phyloP scores from a whole-genome alignment of 192 early-diverging fungal genomes.

The Cladochytrium replicatum region DNA sequence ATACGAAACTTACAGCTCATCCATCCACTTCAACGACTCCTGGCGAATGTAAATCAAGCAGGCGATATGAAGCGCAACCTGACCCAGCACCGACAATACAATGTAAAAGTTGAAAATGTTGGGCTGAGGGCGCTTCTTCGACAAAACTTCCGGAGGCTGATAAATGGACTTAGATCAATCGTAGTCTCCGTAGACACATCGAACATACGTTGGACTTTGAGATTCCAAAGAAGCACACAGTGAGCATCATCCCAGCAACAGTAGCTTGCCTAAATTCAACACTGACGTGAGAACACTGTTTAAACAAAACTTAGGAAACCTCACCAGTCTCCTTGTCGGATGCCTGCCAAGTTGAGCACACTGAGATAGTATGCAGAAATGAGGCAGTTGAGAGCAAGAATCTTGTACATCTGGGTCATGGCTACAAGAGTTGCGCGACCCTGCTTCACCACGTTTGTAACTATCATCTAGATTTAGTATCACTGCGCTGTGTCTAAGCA shows the following conservation, averaged over 20 bases:
- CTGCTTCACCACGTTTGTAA: slow-evolving; percentile 90
- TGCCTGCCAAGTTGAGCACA: slow-evolving; percentile 94
- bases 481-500: slow-evolving; percentile 17
- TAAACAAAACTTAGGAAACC: slow-evolving; percentile 35
- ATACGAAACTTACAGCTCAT: slow-evolving; percentile 40
- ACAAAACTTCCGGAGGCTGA: slow-evolving; percentile 75
- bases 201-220: slow-evolving; percentile 71
- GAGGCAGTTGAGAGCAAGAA: slow-evolving; percentile 92
- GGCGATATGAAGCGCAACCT: slow-evolving; percentile 85
- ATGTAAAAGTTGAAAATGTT: slow-evolving; percentile 97
- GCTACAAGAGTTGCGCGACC: slow-evolving; percentile 97
- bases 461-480: no score
- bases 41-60: slow-evolving; percentile 71
- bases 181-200: no score
- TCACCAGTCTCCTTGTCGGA: slow-evolving; percentile 96
- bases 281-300: slow-evolving; percentile 3
- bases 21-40: slow-evolving; percentile 31
- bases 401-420: slow-evolving; percentile 99
- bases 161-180: no score
- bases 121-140: slow-evolving; percentile 85
- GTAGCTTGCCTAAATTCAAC: slow-evolving; percentile 67
- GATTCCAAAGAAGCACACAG: slow-evolving; percentile 99
- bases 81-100: slow-evolving; percentile 89
- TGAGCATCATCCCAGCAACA: slow-evolving; percentile 91
- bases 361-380: slow-evolving; percentile 95